Evolutionary conservation across 2,329 filamentous ascomycete species (phyloP), one percentile per base, ranked within the genome.

Genomic region (Penicillium sclerotigenum): DNA sequence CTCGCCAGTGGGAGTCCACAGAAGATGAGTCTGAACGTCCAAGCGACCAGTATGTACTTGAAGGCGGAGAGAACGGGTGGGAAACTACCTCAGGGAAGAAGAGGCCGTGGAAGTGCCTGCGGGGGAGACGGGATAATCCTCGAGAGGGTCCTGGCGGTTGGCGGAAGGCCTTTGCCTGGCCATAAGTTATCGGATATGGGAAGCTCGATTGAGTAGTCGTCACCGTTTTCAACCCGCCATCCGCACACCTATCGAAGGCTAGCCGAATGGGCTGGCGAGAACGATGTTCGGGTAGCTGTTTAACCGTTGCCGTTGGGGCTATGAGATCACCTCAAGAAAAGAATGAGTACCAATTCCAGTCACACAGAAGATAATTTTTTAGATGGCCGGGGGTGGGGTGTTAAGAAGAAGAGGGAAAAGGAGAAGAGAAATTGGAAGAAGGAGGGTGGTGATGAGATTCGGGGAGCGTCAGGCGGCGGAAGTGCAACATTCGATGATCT

Each of bases 111-210:
- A 57, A 60, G 60, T 58, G 66, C 68, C 67, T 67, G 37, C 48
- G 48, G 71, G 66, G 59, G 65, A 63, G 54, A 69, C 59, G 65
- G 71, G 66, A 69, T 71, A 66, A 69, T 73, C 71, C 70, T 76
- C 72, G 65, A 71, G 67, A 68, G 70, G 70, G 72, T 74, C 71
- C 71, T 76, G 74, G 66, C 71, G 72, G 68, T 73, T 71, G 72
- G 67, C 64, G 69, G 70, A 71, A 68, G 73, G 71, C 72, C 70
- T 75, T 75, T 73, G 74, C 67, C 73, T 77, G 73, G 75, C 75
- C 76, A 78, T 78, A 77, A 72, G 74, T 77, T 71, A 66, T 66
- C 66, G 65, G 69, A 59, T 69, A 67, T 57, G 47, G 59, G 64
- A 65, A 66, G 64, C 63, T 68, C 47, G 63, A 66, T 68, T 62